Conservation (phyloP, 768 basidiomycete genomes). For the Mycena floridula region DNA sequence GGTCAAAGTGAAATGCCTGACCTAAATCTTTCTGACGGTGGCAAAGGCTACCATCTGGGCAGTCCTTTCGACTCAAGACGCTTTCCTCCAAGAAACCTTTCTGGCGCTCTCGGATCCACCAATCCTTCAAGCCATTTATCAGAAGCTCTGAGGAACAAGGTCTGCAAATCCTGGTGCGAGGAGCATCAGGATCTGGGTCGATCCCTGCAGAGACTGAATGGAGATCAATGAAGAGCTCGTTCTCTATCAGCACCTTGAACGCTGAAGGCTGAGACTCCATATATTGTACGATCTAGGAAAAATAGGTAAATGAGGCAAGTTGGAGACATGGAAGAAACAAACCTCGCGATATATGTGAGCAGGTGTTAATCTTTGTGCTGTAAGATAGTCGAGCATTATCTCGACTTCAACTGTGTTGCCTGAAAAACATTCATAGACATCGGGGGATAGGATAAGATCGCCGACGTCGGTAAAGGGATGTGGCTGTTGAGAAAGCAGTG, state of each 20-base stretch:
- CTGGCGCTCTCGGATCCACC: slow-evolving; percentile 78
- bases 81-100: slow-evolving; percentile 56
- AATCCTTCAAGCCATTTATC: slow-evolving; percentile 69
- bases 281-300: slow-evolving; percentile 51
- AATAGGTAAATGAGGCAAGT: neutral
- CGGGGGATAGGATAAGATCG: slow-evolving; percentile 73
- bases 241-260: slow-evolving; percentile 63
- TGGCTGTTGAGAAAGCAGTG: slow-evolving; percentile 55
- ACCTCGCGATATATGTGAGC: slow-evolving; percentile 76
- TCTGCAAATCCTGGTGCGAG: slow-evolving; percentile 61
- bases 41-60: slow-evolving; percentile 57
- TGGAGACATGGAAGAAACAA: slow-evolving; percentile 13
- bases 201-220: slow-evolving; percentile 49
- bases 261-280: slow-evolving; percentile 54
- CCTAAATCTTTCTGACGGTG: slow-evolving; percentile 59
- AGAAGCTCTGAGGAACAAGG: slow-evolving; percentile 71
- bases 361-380: slow-evolving; percentile 54
- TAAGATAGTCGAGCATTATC: slow-evolving; percentile 76
- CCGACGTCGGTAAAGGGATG: slow-evolving; percentile 60
- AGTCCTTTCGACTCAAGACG: slow-evolving; percentile 60
- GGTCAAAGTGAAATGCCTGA: slow-evolving; percentile 23
- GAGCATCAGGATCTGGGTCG: slow-evolving; percentile 51
- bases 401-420: slow-evolving; percentile 78
- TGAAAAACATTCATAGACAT: slow-evolving; percentile 78
- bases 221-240: slow-evolving; percentile 65